Base-by-base conservation (phyloP, 805 yeast species). In the Kazachstania martiniae region DNA sequence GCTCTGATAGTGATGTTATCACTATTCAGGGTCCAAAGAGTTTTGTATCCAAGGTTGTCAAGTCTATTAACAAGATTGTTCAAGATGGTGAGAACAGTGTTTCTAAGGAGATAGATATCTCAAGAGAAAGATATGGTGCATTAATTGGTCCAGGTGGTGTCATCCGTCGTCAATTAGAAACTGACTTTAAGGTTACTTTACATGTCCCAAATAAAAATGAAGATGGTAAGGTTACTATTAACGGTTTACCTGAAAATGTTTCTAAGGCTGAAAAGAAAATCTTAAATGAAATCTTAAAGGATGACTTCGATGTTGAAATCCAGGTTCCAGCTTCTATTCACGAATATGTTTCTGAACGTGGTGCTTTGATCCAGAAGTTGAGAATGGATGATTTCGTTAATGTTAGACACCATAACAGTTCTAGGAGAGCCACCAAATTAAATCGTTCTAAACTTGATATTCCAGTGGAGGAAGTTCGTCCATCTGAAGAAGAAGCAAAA, bases 131-230 rank as follows among this genome's bases (percentile, higher is more conserved):
- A 51, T 89, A 83, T 47, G 72, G 84, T 46, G 66, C 74, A 8
- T 50, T 89, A 32, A 73, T 89, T 55, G 97, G 97, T 25, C 75
- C 85, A 24, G 74, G 75, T 36, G 96, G 97, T 27, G 49, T 73
- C 9, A 68, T 70, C 37, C 83, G 89, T 59, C 78, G 79, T 44
- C 63, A 71, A 8, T 56, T 85, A 41, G 89, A 85, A 61, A 63
- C 70, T 12, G 83, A 79, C 47, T 82, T 68, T 55, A 63, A 65
- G 10, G 87, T 83, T 30, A 51, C 56, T 18, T 56, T 89, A 34
- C 65, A 63, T 28, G 70, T 89, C 49, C 96, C 96, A 41, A 69
- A 68, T 49, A 68, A 65, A 38, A 54, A 48, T 37, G 68, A 63
- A 33, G 63, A 73, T 5, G 72, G 72, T 15, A 54, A 53, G 22